Evolutionary conservation across 768 basidiomycete genomes (phyloP), one percentile per base, ranked within the genome.

Genomic region (Psilocybe sp.): DNA sequence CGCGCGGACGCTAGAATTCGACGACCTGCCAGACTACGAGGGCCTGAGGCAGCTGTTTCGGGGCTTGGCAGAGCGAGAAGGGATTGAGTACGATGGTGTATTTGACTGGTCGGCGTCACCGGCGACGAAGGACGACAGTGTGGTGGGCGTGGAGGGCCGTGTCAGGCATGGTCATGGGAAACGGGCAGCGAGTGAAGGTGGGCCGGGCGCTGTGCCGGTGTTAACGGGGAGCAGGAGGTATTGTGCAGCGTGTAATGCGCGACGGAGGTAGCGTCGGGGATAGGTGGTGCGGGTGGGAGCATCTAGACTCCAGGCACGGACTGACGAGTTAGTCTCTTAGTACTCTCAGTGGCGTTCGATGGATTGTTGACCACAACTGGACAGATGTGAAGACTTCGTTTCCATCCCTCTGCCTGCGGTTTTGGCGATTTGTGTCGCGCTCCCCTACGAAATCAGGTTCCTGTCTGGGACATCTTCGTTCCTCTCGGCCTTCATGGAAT

Each of bases 21-120:
- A 89, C 60, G 92, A 94, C 70, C 75, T 90, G 36, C 92, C 92
- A 9, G 92, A 95, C 67, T 95, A 94, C 59, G 85, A 84, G 39
- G 91, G 91, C 20, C 72, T 93, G 18, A 77, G 91, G 38, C 79
- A 78, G 40, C 77, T 92, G 40, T 90, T 93, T 65, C 75, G 78
- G 13, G 79, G 76, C 3, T 61, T 86, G 10, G 84, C 78, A 1
- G 73, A 70, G 50, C 73, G 78, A 8, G 66, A 77, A n/a, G 80
- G 77, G 1, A 68, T 83, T 6, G 72, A 74, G 47, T 83, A 81
- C 57, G 81, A 83, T 58, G 76, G 70, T 11, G 68, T 71, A 1
- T 77, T 62, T 57, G 74, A 77, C 49, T 78, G 76, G 76, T 70
- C 62, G 14, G 60, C 70, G 20, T 56, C 40, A 28, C 23, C 23